phyloP scores from a whole-genome alignment of 768 basidiomycete genomes.

The Russula ochroleuca region DNA sequence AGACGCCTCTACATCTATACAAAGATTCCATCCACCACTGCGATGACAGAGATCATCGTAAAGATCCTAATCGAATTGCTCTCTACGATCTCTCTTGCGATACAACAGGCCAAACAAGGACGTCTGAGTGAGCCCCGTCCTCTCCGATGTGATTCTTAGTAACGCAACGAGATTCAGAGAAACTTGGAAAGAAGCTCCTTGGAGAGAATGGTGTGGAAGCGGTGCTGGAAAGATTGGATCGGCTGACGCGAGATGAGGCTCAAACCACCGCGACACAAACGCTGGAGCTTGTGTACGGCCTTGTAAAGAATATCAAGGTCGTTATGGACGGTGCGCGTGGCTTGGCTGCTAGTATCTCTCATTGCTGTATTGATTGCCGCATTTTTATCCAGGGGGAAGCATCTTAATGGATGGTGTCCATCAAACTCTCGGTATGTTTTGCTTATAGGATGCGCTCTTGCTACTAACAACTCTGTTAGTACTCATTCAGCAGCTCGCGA shows the following conservation, averaged over 20 bases:
- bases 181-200: neutral
- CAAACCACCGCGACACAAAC: neutral
- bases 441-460: neutral
- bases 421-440: neutral
- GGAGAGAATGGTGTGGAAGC: neutral
- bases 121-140: neutral
- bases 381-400: neutral
- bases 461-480: neutral
- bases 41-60: neutral
- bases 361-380: neutral
- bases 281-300: neutral
- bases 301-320: neutral
- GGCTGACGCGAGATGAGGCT: neutral
- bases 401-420: neutral
- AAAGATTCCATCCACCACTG: no score
- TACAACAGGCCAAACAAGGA: neutral
- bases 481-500: neutral
- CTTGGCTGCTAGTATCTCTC: neutral
- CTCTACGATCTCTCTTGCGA: neutral
- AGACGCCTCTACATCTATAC: no score
- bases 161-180: neutral
- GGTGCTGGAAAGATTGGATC: neutral
- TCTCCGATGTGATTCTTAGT: neutral
- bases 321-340: neutral
- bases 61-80: conserved; percentile 1